Percentiles rank a stretch among this genome's conserved stretches.
Conservation (phyloP, 176 grass and related monocot genomes). For the Lolium multiflorum region DNA sequence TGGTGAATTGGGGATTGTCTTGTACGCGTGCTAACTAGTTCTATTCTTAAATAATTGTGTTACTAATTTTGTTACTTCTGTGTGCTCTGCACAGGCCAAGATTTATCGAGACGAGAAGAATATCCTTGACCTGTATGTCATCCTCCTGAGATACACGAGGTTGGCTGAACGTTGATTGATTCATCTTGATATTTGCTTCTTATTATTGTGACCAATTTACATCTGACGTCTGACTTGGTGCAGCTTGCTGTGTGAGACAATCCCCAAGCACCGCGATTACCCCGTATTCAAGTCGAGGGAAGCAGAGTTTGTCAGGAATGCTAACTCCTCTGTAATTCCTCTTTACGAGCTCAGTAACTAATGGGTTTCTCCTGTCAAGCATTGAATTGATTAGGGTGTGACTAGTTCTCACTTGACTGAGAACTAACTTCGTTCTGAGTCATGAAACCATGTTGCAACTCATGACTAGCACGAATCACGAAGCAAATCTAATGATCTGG, state of each 20-base stretch:
- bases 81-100: conserved; percentile 67
- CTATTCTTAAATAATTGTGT: conserved; percentile 38
- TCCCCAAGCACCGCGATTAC: conserved; percentile 88
- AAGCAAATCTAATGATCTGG: too few relatives aligned
- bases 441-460: too few relatives aligned
- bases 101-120: conserved; percentile 96
- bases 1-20: conserved; percentile 41
- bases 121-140: conserved; percentile 91
- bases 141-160: conserved; percentile 95
- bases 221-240: conserved; percentile 34
- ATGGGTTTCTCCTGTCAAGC: conserved; percentile 14
- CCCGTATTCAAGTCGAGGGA: conserved; percentile 60
- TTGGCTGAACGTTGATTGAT: conserved; percentile 30
- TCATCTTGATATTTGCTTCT: conserved; percentile 28
- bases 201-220: not conserved
- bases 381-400: not conserved
- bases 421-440: too few relatives aligned
- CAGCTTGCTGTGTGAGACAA: conserved; percentile 96
- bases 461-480: too few relatives aligned
- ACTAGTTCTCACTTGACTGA: too few relatives aligned
- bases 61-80: not conserved
- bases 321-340: conserved; percentile 47
- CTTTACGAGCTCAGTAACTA: conserved; percentile 23
- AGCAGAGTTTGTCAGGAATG: conserved; percentile 58
- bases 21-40: not conserved